phyloP scores from a whole-genome alignment of 495 filamentous ascomycete genomes.

The Bacidia gigantensis region DNA sequence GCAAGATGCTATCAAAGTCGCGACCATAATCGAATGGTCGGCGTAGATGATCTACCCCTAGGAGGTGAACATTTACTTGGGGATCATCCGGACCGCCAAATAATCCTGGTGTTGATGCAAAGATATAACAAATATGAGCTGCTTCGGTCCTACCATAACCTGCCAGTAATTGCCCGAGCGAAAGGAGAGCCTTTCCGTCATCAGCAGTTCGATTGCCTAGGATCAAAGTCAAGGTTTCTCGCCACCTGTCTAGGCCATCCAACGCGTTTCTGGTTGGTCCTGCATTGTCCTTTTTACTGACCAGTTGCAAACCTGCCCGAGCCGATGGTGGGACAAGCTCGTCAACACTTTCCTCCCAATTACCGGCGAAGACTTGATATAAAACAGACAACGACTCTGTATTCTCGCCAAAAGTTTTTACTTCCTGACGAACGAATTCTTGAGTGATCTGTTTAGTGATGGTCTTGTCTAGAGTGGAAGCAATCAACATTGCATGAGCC shows the following conservation, averaged over 20 bases:
- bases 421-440: conserved; percentile 86
- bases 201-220: conserved; percentile 73
- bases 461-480: conserved; percentile 53
- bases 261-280: conserved; percentile 56
- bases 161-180: conserved; percentile 71
- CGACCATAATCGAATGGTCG: conserved; percentile 51
- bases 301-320: conserved; percentile 78
- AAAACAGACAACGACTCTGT: conserved; percentile 77
- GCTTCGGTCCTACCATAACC: conserved; percentile 82
- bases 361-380: conserved; percentile 87
- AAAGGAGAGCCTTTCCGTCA: conserved; percentile 60
- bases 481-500: conserved; percentile 90
- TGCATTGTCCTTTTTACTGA: conserved; percentile 50
- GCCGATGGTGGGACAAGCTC: conserved; percentile 93
- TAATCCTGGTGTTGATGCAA: conserved; percentile 35
- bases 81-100: conserved; percentile 79
- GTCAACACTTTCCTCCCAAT: conserved; percentile 86
- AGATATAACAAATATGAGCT: conserved; percentile 77
- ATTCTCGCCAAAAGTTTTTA: conserved; percentile 61
- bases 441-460: conserved; percentile 88
- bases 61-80: conserved; percentile 59
- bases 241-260: conserved; percentile 84
- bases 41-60: conserved; percentile 66
- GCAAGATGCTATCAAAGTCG: conserved; percentile 70
- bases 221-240: conserved; percentile 73